Conservation (phyloP, 805 yeast genomes). For the Yamadazyma tumulicola region DNA sequence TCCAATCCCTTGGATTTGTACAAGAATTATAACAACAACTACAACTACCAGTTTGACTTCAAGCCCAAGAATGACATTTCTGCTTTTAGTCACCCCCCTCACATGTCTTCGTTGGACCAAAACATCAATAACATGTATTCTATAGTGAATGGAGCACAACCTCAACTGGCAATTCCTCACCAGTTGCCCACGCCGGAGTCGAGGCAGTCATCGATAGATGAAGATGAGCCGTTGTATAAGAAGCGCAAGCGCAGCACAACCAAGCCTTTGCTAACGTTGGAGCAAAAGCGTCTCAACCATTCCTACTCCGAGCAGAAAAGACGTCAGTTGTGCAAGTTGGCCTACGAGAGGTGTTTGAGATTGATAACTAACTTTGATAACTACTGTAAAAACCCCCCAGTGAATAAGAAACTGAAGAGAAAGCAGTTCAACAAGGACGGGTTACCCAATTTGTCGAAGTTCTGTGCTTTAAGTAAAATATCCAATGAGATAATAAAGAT, state of each 20-base stretch:
- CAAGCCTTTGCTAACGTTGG: conserved; percentile 35
- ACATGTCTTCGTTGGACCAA: neutral
- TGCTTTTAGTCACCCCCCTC: conserved; percentile 22
- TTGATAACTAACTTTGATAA: conserved; percentile 39
- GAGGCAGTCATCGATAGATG: conserved; percentile 21
- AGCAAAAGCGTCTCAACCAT: conserved; percentile 42
- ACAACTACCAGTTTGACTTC: conserved; percentile 17
- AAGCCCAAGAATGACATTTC: conserved; percentile 7
- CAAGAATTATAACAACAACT: conserved; percentile 7
- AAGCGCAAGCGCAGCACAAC: conserved; percentile 26
- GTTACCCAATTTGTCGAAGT: conserved; percentile 43
- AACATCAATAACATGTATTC: neutral
- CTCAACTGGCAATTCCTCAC: conserved; percentile 3
- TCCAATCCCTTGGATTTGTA: conserved; percentile 28
- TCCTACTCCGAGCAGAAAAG: conserved; percentile 42
- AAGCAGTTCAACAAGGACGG: conserved; percentile 41
- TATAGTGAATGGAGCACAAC: neutral
- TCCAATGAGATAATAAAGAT: conserved; percentile 36
- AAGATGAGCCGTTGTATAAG: conserved; percentile 10
- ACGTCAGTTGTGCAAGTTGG: conserved; percentile 41
- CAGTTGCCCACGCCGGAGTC: conserved; percentile 36
- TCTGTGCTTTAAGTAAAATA: conserved; percentile 39
- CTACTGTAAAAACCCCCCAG: conserved; percentile 27
- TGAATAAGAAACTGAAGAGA: conserved; percentile 32
- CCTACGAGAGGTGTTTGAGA: conserved; percentile 41